These are phyloP conservation scores for Emydomyces testavorans DNA, from an alignment of 2,329 filamentous ascomycete genomes.

Conservation along the genomic window DNA sequence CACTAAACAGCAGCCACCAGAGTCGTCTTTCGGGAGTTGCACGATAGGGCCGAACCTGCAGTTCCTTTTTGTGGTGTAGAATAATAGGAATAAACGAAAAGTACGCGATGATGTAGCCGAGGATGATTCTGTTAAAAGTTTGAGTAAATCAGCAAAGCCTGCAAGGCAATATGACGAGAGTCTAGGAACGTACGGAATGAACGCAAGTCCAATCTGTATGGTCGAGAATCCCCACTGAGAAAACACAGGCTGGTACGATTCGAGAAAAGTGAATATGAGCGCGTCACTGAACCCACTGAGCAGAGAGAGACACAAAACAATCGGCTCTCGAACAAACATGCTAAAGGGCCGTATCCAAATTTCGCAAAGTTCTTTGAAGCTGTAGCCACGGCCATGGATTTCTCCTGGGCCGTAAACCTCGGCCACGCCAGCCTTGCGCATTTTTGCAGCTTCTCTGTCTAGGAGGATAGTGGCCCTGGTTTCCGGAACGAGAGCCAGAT, in stretches of 20 bases:
- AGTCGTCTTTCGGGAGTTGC: constrained; percentile 49
- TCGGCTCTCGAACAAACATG: constrained; percentile 55
- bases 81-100: constrained; percentile 46
- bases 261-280: constrained; percentile 55
- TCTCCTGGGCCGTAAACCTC: constrained; percentile 65
- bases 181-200: constrained; percentile 38
- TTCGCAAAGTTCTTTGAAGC: constrained; percentile 43
- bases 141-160: not conserved
- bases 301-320: constrained; percentile 50
- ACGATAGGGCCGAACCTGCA: constrained; percentile 38
- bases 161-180: not conserved
- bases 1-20: constrained; percentile 46
- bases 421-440: constrained; percentile 43
- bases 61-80: constrained; percentile 32
- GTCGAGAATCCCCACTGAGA: constrained; percentile 47
- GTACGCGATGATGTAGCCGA: constrained; percentile 50
- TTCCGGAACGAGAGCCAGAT: constrained; percentile 42
- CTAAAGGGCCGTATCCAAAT: constrained; percentile 52
- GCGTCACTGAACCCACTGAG: constrained; percentile 55
- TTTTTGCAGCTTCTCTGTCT: constrained; percentile 46
- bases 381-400: constrained; percentile 47
- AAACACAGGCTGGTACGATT: constrained; percentile 50
- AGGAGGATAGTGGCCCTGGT: constrained; percentile 48
- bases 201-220: constrained; percentile 40
- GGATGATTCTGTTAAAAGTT: constrained; percentile 28